Evolutionary conservation across 1,284 basidiomycete genomes (phyloP), one percentile per base, ranked within the genome.

Genomic region (Trametes versicolor): DNA sequence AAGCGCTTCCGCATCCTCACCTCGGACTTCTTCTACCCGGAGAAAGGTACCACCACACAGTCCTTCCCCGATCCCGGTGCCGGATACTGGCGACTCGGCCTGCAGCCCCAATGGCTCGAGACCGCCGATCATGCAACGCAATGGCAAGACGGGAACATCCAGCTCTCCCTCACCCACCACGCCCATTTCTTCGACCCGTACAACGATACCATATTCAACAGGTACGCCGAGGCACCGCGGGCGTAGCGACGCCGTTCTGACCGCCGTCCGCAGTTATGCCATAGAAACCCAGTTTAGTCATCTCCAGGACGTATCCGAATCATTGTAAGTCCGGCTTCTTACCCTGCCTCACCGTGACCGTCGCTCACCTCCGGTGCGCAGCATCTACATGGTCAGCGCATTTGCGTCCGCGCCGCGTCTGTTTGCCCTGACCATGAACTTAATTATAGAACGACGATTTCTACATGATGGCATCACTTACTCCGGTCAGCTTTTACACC

Each of bases 261-360:
- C 29, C 17, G n/a, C 6, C 50, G 19, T n/a, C 29, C 15, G 34
- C 27, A 76, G 74, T 58, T 74, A 74, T 47, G 74, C 70, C 6
- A 76, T 76, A 21, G 74, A 76, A 55, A 69, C 73, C 13, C 74
- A 76, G 50, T 71, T 76, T 27, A 66, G 67, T 21, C 70, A 73
- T 59, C 65, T 76, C 2, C 65, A 70, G 37, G 65, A 72, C 39
- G 61, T 76, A 7, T 69, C 74, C 15, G 74, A 75, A 17, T 65
- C 65, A n/a, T 71, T 72, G 70, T 71, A 54, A 60, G 70, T 66
- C 19, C 6, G 21, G 29, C 49, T 34, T 27, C 48, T 51, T 4
- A 39, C 54, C 29, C 1, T 21, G 19, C 5, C 15, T 32, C 41
- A 0, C 36, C 29, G 2, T 29, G 17, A 17, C 43, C 29, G 23